Conservation (phyloP, 768 basidiomycete genomes). For the Gautieria morchelliformis region DNA sequence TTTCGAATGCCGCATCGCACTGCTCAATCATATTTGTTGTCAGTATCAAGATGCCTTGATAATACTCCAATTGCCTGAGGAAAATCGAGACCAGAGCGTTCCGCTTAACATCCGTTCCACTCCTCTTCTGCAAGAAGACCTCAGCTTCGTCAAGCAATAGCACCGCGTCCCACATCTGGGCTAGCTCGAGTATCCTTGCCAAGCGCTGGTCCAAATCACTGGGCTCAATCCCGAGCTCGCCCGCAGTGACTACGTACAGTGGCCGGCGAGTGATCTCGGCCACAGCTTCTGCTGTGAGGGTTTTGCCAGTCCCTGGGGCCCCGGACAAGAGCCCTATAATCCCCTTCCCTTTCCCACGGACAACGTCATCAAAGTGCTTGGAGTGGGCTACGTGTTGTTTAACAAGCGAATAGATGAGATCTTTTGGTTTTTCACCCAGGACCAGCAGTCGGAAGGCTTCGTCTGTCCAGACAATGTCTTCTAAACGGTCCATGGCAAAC, state of each 20-base stretch:
- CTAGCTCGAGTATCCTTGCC: slow-evolving; percentile 18
- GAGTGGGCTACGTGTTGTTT: slow-evolving; percentile 5
- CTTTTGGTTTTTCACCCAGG: neutral
- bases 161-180: slow-evolving; percentile 26
- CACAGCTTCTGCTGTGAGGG: slow-evolving; percentile 26
- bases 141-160: slow-evolving; percentile 29
- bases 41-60: slow-evolving; percentile 28
- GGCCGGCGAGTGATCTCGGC: slow-evolving; percentile 22
- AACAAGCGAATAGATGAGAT: neutral
- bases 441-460: slow-evolving; percentile 2
- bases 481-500: neutral
- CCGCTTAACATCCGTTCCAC: slow-evolving; percentile 15
- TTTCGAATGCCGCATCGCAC: slow-evolving; percentile 25
- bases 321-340: slow-evolving; percentile 9
- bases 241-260: slow-evolving; percentile 22
- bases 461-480: slow-evolving; percentile 3
- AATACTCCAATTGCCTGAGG: slow-evolving; percentile 28
- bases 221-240: slow-evolving; percentile 25
- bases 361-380: neutral
- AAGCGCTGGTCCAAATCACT: slow-evolving; percentile 17
- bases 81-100: slow-evolving; percentile 30
- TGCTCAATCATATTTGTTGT: slow-evolving; percentile 24
- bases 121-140: slow-evolving; percentile 23
- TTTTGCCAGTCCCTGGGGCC: slow-evolving; percentile 6
- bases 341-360: slow-evolving; percentile 11